phyloP scores from a whole-genome alignment of 352 stramenopile species.

The Thraustochytrium striatum region DNA sequence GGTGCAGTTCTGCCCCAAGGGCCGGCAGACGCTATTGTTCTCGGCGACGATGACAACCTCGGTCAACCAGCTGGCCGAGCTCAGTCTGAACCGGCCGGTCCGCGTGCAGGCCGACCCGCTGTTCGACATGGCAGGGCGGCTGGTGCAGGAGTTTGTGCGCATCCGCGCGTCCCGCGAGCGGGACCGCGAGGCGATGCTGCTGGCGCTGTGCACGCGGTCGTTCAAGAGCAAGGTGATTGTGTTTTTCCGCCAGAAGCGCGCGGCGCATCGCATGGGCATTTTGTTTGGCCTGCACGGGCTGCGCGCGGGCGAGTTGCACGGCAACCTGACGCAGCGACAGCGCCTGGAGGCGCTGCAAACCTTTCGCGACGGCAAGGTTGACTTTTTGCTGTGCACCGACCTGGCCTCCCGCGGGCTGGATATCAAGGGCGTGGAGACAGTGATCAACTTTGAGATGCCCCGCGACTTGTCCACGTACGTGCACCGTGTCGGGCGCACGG shows the following conservation, averaged over 20 bases:
- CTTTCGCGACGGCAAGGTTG: constrained; percentile 88
- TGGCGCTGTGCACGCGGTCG: constrained; percentile 88
- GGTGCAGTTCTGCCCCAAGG: constrained; percentile 86
- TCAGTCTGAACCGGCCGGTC: constrained; percentile 85
- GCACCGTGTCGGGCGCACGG: constrained; percentile 96
- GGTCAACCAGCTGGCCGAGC: constrained; percentile 45
- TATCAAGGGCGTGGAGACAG: constrained; percentile 89
- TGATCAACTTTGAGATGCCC: constrained; percentile 99
- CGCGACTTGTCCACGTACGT: constrained; percentile 96
- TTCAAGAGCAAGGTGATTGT: constrained; percentile 90
- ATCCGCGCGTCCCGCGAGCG: constrained; percentile 80
- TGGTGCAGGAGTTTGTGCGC: constrained; percentile 98
- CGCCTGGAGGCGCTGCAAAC: constrained; percentile 89
- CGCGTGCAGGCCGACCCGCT: constrained; percentile 85
- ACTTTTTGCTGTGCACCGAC: constrained; percentile 89
- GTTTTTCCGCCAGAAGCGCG: constrained; percentile 97
- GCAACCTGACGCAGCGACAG: constrained; percentile 93
- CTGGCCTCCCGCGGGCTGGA: constrained; percentile 96
- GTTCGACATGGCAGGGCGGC: constrained; percentile 86
- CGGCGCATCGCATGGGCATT: constrained; percentile 93
- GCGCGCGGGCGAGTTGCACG: constrained; percentile 94
- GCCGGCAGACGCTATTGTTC: constrained; percentile 86
- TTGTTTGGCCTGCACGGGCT: constrained; percentile 82
- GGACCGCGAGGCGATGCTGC: constrained; percentile 88
- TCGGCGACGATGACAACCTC: constrained; percentile 41